phyloP scores from a whole-genome alignment of 306 rosid species.

The Elaeagnus macrophylla region DNA sequence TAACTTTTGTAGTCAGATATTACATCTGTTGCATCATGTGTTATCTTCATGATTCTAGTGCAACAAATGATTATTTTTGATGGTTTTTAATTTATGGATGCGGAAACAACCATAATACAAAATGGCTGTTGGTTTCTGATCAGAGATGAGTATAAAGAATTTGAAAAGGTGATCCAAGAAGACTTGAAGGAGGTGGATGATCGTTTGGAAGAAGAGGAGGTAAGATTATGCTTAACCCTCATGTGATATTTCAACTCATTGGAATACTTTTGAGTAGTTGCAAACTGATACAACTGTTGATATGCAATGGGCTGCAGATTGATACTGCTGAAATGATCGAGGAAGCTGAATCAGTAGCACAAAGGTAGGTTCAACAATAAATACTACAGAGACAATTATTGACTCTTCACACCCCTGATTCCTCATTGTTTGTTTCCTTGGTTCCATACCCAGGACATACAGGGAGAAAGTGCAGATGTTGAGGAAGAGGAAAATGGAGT shows the following conservation, averaged over 20 bases:
- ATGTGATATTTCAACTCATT: neutral
- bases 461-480: constrained; percentile 62
- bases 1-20: neutral
- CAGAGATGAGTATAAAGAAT: constrained; percentile 94
- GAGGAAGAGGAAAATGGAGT: constrained; percentile 61
- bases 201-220: constrained; percentile 97
- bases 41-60: neutral
- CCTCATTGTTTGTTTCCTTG: neutral
- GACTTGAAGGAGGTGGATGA: constrained; percentile 84
- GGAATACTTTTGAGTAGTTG: constrained; percentile 3
- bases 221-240: constrained; percentile 16
- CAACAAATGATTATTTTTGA: neutral
- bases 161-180: constrained; percentile 89
- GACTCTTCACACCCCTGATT: neutral
- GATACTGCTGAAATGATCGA: constrained; percentile 88
- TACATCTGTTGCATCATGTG: neutral
- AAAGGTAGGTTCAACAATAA: constrained; percentile 39
- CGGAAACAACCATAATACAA: constrained; percentile 11
- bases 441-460: constrained; percentile 34
- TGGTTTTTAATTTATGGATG: neutral
- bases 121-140: constrained; percentile 21
- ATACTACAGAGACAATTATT: neutral
- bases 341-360: constrained; percentile 82
- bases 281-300: constrained; percentile 13
- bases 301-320: constrained; percentile 37